These are phyloP conservation scores for Neoarthrinium moseri DNA, from an alignment of 2,329 filamentous ascomycete species.

Conservation along the genomic window DNA sequence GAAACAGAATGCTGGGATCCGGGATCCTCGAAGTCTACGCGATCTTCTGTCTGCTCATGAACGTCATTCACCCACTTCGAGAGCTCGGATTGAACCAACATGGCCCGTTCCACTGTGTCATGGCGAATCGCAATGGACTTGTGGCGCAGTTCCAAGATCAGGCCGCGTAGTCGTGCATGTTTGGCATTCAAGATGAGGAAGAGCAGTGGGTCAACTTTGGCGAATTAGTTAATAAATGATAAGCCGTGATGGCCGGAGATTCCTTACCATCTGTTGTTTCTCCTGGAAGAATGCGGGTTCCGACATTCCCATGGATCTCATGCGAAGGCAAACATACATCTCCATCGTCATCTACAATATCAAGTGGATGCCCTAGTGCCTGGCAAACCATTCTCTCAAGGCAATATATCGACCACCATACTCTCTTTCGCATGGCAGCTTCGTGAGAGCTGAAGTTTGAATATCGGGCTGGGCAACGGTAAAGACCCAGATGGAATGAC, in stretches of 20 bases:
- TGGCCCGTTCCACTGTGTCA: slow-evolving; percentile 13
- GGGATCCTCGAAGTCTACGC: slow-evolving; percentile 9
- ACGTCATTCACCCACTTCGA: slow-evolving; percentile 15
- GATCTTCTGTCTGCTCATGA: slow-evolving; percentile 9
- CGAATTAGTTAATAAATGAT: neutral
- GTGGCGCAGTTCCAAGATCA: slow-evolving; percentile 18
- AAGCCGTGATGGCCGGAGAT: neutral
- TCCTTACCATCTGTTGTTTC: neutral
- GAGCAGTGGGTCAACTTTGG: slow-evolving; percentile 6
- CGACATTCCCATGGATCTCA: slow-evolving; percentile 38
- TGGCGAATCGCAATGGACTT: slow-evolving; percentile 14
- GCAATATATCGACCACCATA: slow-evolving; percentile 58
- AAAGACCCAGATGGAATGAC: slow-evolving; percentile 56
- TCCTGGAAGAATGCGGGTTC: neutral
- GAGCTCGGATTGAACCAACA: slow-evolving; percentile 16
- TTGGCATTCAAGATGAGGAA: slow-evolving; percentile 15
- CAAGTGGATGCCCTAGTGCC: slow-evolving; percentile 52
- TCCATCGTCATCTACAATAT: slow-evolving; percentile 55
- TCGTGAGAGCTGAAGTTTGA: slow-evolving; percentile 47
- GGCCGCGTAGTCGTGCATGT: slow-evolving; percentile 16
- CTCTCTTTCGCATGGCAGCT: slow-evolving; percentile 44
- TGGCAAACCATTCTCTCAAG: slow-evolving; percentile 56
- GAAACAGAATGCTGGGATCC: neutral
- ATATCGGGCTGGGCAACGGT: slow-evolving; percentile 54
- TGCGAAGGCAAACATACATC: slow-evolving; percentile 55